Evolutionary conservation across 2,329 filamentous ascomycete genomes (phyloP).

Genomic region (Elsinoe necatrix): DNA sequence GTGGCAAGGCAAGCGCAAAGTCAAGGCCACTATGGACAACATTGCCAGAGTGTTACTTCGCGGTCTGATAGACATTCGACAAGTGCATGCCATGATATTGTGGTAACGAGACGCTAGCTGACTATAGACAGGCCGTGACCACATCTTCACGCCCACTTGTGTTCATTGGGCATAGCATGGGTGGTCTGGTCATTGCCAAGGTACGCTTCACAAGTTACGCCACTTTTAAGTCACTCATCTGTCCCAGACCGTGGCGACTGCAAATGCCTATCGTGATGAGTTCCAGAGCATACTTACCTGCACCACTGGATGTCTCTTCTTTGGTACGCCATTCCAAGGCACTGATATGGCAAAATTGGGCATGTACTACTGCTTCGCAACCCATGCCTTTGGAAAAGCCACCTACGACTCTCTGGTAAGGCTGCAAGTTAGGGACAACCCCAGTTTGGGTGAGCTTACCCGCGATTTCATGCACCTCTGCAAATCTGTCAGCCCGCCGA

Average conservation of each 20-base stretch:
- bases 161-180: slow-evolving; percentile 2
- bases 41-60: background rate
- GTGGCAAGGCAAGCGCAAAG: slow-evolving; percentile 1
- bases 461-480: slow-evolving; percentile 12
- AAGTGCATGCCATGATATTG: background rate
- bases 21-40: background rate
- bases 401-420: slow-evolving; percentile 12
- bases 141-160: background rate
- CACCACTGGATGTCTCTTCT: slow-evolving; percentile 16
- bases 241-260: slow-evolving; percentile 3
- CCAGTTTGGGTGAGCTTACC: slow-evolving; percentile 8
- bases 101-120: background rate
- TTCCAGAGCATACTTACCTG: slow-evolving; percentile 13
- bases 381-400: slow-evolving; percentile 12
- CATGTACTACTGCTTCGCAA: slow-evolving; percentile 4
- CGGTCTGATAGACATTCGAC: background rate
- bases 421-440: slow-evolving; percentile 4
- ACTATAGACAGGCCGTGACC: background rate
- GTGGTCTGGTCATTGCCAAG: background rate
- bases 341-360: slow-evolving; percentile 13
- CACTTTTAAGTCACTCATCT: background rate
- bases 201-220: background rate
- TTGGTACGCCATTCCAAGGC: slow-evolving; percentile 13
- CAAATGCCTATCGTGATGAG: slow-evolving; percentile 1
- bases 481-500: background rate